Percentiles rank a stretch among this genome's conserved stretches.
phyloP scores from a whole-genome alignment of 768 basidiomycete genomes.

The Lactarius sp. region DNA sequence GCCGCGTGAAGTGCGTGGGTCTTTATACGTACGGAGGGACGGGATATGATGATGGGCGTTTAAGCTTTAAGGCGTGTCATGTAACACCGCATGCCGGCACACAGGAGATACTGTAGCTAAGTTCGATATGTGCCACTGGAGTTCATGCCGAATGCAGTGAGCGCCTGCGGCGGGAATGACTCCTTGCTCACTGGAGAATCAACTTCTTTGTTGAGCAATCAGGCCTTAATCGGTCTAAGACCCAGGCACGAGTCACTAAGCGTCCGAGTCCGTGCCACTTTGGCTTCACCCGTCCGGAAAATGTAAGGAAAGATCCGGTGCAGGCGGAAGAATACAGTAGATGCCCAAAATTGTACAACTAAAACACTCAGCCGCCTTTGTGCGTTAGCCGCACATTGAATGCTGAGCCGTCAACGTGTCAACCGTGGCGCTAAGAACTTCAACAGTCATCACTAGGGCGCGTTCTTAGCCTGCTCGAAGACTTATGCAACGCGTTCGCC shows the following conservation, averaged over 20 bases:
- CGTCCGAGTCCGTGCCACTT: neutral
- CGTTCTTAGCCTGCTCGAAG: neutral
- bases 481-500: too few species aligned
- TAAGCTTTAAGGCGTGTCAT: constrained; percentile 11
- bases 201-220: constrained; percentile 4
- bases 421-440: neutral
- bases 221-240: neutral
- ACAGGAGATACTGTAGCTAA: neutral
- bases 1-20: neutral
- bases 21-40: constrained; percentile 10
- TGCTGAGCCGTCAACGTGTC: too few species aligned
- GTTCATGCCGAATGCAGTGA: neutral
- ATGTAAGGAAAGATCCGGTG: constrained; percentile 10
- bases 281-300: neutral
- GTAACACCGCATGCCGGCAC: constrained; percentile 11
- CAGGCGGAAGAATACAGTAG: neutral
- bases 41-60: constrained; percentile 18
- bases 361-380: neutral
- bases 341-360: neutral
- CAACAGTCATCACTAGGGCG: neutral
- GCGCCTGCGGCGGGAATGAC: neutral
- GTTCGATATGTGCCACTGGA: neutral
- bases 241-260: neutral
- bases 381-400: neutral
- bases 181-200: neutral